phyloP scores from a whole-genome alignment of 441 rosid genomes.

The Raphanus hybrid region DNA sequence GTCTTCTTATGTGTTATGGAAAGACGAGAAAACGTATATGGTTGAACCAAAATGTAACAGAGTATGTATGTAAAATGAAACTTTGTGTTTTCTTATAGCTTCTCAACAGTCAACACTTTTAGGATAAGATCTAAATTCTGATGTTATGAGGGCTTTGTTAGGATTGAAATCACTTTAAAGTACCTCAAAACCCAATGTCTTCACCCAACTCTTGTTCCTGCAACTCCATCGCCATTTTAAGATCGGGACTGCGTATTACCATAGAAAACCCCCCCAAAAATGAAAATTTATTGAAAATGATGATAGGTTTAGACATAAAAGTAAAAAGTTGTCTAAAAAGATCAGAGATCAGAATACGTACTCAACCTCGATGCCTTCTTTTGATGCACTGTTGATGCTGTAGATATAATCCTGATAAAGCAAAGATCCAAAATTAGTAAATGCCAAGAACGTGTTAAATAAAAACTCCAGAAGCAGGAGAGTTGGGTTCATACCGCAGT shows the following conservation, averaged over 20 bases:
- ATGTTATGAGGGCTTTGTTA: neutral
- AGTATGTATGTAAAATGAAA: neutral
- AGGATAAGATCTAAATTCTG: conserved; percentile 4
- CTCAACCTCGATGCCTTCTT: conserved; percentile 22
- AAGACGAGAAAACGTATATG: conserved; percentile 1
- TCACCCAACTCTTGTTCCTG: conserved; percentile 82
- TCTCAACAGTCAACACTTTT: conserved; percentile 22
- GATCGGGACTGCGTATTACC: conserved; percentile 64
- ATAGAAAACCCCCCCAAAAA: neutral
- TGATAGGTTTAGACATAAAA: neutral
- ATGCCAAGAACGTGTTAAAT: conserved; percentile 1
- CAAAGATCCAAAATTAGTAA: neutral
- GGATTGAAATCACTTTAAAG: conserved; percentile 1
- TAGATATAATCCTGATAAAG: conserved; percentile 14
- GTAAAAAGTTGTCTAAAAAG: neutral
- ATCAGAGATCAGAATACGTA: conserved; percentile 15
- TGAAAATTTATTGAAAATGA: neutral
- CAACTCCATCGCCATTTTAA: conserved; percentile 78
- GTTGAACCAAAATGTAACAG: conserved; percentile 16
- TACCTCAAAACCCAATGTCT: conserved; percentile 76
- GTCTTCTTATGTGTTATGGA: conserved; percentile 8
- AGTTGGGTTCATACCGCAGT: conserved; percentile 62
- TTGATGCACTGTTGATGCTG: conserved; percentile 8
- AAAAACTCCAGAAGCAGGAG: conserved; percentile 3
- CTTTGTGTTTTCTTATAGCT: conserved; percentile 6